Evolutionary conservation across 2,329 filamentous ascomycete genomes (phyloP).

Genomic region (Stagonosporopsis cucurbitacearum): DNA sequence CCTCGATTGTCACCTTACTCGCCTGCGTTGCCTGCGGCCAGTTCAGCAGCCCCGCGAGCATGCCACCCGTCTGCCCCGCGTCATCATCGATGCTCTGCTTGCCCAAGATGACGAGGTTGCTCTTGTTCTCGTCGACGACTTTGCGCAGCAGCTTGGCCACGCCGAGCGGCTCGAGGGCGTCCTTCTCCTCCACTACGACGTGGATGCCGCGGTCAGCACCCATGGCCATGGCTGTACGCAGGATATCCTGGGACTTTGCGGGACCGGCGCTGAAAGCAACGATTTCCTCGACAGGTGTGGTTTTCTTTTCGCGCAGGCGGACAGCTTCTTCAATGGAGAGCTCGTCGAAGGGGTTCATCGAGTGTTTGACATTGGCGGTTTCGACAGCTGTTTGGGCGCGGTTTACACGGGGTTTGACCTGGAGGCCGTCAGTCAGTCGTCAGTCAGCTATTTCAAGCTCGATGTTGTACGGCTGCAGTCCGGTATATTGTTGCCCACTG

Average conservation of each 20-base stretch:
- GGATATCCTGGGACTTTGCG: conserved; percentile 82
- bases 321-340: conserved; percentile 96
- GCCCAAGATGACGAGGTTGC: conserved; percentile 90
- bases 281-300: conserved; percentile 77
- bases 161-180: conserved; percentile 86
- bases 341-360: conserved; percentile 99
- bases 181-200: conserved; percentile 64
- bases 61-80: conserved; percentile 93
- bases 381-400: conserved; percentile 84
- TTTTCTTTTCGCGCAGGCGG: conserved; percentile 83
- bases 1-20: conserved; percentile 78
- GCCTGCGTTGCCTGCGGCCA: conserved; percentile 98
- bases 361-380: conserved; percentile 92
- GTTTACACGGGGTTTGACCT: conserved; percentile 76
- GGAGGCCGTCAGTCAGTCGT: neutral
- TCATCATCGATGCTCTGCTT: conserved; percentile 99
- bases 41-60: conserved; percentile 89
- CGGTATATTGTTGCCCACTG: neutral
- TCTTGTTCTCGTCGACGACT: conserved; percentile 81
- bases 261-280: conserved; percentile 88
- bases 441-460: neutral
- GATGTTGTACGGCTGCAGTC: neutral
- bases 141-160: conserved; percentile 87
- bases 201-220: conserved; percentile 91
- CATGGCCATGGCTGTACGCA: conserved; percentile 98